Evolutionary conservation across 805 yeast genomes (phyloP), one percentile per base, ranked within the genome.

Genomic region (Debaryomyces maramus): DNA sequence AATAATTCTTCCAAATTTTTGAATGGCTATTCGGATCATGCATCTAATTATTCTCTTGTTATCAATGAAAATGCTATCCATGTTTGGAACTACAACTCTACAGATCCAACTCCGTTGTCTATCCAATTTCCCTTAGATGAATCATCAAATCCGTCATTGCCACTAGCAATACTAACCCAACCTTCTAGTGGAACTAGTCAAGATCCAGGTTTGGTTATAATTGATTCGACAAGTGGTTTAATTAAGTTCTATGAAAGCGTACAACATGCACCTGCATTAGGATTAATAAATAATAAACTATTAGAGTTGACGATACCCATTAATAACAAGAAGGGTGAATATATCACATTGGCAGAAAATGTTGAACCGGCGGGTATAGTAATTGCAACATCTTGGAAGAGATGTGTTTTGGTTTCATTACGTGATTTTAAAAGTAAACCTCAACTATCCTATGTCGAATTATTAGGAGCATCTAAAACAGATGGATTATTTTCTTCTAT

Each of bases 311-410:
- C 65, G 1, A 58, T 71, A 14, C 67, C 72, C 11, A 46, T 70
- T 20, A 57, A 60, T 40, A 29, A 48, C 10, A 48, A 39, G 3
- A 59, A 50, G 36, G 67, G 67, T n/a, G 97, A 90, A 55, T 55
- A 58, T 21, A 66, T 88, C 13, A 75, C 80, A 1, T 51, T 70
- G 27, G 73, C 83, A 1, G 77, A 79, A 39, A 76, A 76, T 44
- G 71, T 83, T 8, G 88, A 81, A 47, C 90, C 93, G 0, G 79
- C 85, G 1, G 96, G 96, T 2, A 67, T 88, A 4, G 69, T 83
- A 0, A 53, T 84, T 6, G 77, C 88, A 6, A 88, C 97, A 0
- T 77, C 85, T 3, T 65, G 76, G 45, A 88, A 88, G 17, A 70
- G 90, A 44, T 77, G 83, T 31, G 57, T 83, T 5, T 66, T 86